phyloP scores from a whole-genome alignment of 306 rosid species.

The Trifolium subterraneum region DNA sequence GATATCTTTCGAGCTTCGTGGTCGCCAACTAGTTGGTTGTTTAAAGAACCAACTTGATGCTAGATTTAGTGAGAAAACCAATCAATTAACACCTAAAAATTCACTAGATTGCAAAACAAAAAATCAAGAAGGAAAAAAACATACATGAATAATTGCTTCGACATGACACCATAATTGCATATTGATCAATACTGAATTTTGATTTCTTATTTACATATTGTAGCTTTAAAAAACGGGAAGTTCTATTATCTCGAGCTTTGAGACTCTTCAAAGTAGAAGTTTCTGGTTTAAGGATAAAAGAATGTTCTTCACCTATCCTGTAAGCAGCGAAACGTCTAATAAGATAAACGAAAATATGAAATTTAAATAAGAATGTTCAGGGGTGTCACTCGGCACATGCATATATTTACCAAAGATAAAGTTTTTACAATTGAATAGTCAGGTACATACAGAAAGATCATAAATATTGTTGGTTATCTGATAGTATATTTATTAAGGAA shows the following conservation, averaged over 20 bases:
- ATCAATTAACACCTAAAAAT: conserved; percentile 35
- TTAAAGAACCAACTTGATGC: conserved; percentile 89
- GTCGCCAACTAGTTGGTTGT: conserved; percentile 86
- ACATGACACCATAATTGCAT: conserved; percentile 90
- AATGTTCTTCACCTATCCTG: conserved; percentile 98
- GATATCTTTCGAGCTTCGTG: conserved; percentile 79
- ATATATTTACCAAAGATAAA: not conserved
- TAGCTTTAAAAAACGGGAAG: conserved; percentile 54
- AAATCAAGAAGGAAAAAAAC: conserved; percentile 24
- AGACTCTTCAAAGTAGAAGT: conserved; percentile 64
- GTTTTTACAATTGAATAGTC: not conserved
- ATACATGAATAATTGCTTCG: conserved; percentile 91
- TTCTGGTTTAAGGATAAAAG: conserved; percentile 87
- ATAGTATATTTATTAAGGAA: conserved; percentile 41
- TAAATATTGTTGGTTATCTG: not conserved
- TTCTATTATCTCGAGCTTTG: conserved; percentile 60
- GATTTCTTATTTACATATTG: conserved; percentile 56
- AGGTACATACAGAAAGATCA: conserved; percentile 21
- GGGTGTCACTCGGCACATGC: conserved; percentile 16
- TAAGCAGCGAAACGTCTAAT: conserved; percentile 42
- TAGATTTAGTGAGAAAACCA: conserved; percentile 43
- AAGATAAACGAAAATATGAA: conserved; percentile 34
- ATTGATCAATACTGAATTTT: conserved; percentile 63
- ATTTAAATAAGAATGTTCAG: not conserved
- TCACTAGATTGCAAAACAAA: conserved; percentile 29